A percentile compares a stretch with the other conserved stretches of the same genome.
phyloP scores from a whole-genome alignment of 805 yeast genomes.

The Candida tallmaniae region DNA sequence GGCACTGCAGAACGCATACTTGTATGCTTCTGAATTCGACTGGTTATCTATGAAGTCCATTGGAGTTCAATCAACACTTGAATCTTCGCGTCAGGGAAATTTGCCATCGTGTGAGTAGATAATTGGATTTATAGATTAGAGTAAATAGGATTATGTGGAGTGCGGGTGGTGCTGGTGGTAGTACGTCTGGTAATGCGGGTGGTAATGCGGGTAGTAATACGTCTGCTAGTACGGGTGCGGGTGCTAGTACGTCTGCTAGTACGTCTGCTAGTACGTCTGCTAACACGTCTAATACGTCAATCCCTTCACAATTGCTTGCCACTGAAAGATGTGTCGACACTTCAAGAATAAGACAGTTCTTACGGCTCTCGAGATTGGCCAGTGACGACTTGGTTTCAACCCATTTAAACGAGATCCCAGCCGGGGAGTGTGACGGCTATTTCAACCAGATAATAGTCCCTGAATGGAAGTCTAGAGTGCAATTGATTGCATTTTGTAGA shows the following conservation, averaged over 20 bases:
- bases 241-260: too few relatives aligned
- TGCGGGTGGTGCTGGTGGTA: too few relatives aligned
- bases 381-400: slow-evolving; percentile 38
- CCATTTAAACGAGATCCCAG: slow-evolving; percentile 29
- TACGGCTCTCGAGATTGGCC: slow-evolving; percentile 33
- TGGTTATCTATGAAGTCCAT: slow-evolving; percentile 8
- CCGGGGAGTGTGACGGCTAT: slow-evolving; percentile 23
- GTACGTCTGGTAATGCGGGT: too few relatives aligned
- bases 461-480: slow-evolving; percentile 32
- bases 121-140: too few relatives aligned
- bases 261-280: too few relatives aligned
- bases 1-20: slow-evolving; percentile 24
- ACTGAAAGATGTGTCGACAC: slow-evolving; percentile 33
- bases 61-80: too few relatives aligned
- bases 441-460: slow-evolving; percentile 25
- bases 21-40: slow-evolving; percentile 12
- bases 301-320: slow-evolving; percentile 14
- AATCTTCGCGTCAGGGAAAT: too few relatives aligned
- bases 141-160: too few relatives aligned
- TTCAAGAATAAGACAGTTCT: slow-evolving; percentile 32
- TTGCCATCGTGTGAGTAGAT: too few relatives aligned
- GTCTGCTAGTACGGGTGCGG: too few relatives aligned
- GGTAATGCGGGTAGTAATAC: too few relatives aligned
- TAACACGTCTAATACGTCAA: too few relatives aligned
- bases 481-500: slow-evolving; percentile 27